These are phyloP conservation scores for Fusarium nematophilum DNA, from an alignment of 2,329 filamentous ascomycete species.

Conservation along the genomic window DNA sequence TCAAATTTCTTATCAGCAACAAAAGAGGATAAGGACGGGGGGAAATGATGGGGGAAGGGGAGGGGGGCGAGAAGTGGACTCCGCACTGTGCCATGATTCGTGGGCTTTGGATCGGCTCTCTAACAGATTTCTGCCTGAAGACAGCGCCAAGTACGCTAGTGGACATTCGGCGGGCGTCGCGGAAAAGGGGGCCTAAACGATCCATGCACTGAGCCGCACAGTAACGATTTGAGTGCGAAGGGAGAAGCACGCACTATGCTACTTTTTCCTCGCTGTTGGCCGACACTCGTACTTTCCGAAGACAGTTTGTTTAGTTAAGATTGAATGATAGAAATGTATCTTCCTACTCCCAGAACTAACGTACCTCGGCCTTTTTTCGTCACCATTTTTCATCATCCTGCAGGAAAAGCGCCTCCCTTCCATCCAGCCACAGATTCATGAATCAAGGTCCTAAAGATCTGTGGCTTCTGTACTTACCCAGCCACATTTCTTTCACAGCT, in stretches of 20 bases:
- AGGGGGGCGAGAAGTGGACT: background rate
- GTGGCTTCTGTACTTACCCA: no score
- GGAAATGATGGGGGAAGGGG: slow-evolving; percentile 14
- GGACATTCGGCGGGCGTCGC: background rate
- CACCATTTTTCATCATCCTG: no score
- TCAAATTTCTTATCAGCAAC: slow-evolving; percentile 24
- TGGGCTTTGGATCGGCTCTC: slow-evolving; percentile 20
- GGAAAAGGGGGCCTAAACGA: slow-evolving; percentile 19
- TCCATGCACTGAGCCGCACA: slow-evolving; percentile 13
- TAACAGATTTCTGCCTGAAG: slow-evolving; percentile 29
- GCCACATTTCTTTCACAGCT: no score
- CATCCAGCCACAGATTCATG: no score
- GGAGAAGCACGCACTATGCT: background rate
- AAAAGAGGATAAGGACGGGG: slow-evolving; percentile 16
- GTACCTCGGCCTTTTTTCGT: no score
- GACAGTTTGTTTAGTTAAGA: no score
- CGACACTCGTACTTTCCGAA: no score
- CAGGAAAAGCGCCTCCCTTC: no score
- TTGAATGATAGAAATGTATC: no score
- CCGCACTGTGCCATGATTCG: slow-evolving; percentile 37
- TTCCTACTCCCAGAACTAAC: no score
- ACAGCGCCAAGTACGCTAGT: slow-evolving; percentile 28
- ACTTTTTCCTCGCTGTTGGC: no score
- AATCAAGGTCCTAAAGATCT: no score
- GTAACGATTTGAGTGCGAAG: slow-evolving; percentile 1